A percentile compares a stretch with the other conserved stretches of the same genome.
These are phyloP conservation scores for Penstemon barbatus DNA, from an alignment of 257 asterid species.

Conservation along the genomic window DNA sequence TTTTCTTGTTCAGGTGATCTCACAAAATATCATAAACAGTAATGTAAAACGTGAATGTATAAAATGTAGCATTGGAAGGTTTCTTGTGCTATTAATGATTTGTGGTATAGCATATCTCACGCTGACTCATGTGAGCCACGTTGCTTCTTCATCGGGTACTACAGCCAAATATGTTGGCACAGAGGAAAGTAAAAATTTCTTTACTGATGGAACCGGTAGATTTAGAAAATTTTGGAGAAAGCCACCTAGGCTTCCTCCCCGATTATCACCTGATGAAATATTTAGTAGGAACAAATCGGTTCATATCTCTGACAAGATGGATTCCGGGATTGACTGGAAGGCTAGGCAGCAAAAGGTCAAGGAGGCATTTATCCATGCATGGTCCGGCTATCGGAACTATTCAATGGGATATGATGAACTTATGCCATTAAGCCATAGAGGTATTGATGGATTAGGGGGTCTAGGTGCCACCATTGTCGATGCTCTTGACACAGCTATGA, in stretches of 20 bases:
- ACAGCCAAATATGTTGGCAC: slow-evolving; percentile 40
- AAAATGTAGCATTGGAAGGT: slow-evolving; percentile 79
- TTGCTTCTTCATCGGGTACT: slow-evolving; percentile 39
- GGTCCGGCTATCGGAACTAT: slow-evolving; percentile 79
- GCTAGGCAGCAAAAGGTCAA: slow-evolving; percentile 74
- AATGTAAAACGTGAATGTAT: slow-evolving; percentile 48
- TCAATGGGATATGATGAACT: slow-evolving; percentile 96
- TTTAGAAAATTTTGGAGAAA: slow-evolving; percentile 73
- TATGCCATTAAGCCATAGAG: slow-evolving; percentile 85
- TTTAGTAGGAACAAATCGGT: slow-evolving; percentile 44
- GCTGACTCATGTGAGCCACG: slow-evolving; percentile 51
- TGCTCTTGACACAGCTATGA: slow-evolving; percentile 95
- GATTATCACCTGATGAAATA: slow-evolving; percentile 85
- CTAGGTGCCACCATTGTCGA: slow-evolving; percentile 92
- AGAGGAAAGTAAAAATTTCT: slow-evolving; percentile 45
- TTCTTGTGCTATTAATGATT: slow-evolving; percentile 40
- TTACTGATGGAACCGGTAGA: slow-evolving; percentile 46
- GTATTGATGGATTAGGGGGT: slow-evolving; percentile 88
- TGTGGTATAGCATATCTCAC: slow-evolving; percentile 66
- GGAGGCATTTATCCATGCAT: slow-evolving; percentile 85
- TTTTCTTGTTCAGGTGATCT: slow-evolving; percentile 59
- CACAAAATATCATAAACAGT: slow-evolving; percentile 51
- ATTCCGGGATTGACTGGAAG: slow-evolving; percentile 56
- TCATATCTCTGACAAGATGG: slow-evolving; percentile 33
- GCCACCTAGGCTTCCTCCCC: slow-evolving; percentile 87